Percentiles rank a stretch among this genome's conserved stretches.
Evolutionary conservation across 768 basidiomycete species (phyloP).

Genomic region (Trametes cingulata): DNA sequence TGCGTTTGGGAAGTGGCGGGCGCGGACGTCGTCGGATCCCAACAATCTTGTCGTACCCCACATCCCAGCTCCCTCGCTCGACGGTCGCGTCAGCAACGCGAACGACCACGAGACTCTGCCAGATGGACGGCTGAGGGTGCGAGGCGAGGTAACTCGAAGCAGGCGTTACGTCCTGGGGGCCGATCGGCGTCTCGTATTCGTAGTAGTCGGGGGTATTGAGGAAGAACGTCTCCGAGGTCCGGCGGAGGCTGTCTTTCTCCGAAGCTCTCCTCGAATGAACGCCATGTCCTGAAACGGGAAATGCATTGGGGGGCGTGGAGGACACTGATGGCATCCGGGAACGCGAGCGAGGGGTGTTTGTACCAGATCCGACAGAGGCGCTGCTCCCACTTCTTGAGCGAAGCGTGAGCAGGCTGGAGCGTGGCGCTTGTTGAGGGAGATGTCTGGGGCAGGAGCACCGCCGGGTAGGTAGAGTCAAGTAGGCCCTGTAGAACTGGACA

Average conservation of each 20-base stretch:
- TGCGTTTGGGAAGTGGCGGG: conserved; percentile 39
- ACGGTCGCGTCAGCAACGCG: conserved; percentile 57
- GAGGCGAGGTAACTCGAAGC: conserved; percentile 35
- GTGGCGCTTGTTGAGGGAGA: conserved; percentile 45
- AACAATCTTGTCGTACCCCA: conserved; percentile 53
- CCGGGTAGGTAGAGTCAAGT: conserved; percentile 52
- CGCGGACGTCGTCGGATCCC: conserved; percentile 73
- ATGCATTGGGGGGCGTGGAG: conserved; percentile 44
- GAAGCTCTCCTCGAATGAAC: conserved; percentile 72
- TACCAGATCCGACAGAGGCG: conserved; percentile 44
- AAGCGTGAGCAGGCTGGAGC: conserved; percentile 49
- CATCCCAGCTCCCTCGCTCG: conserved; percentile 81
- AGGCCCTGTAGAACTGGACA: conserved; percentile 66
- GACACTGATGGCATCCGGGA: conserved; percentile 50
- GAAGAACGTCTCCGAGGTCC: conserved; percentile 26
- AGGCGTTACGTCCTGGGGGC: conserved; percentile 36
- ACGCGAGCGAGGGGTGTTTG: conserved; percentile 50
- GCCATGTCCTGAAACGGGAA: conserved; percentile 82
- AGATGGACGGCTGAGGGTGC: conserved; percentile 42
- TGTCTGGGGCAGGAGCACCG: conserved; percentile 67
- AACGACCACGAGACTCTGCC: conserved; percentile 58
- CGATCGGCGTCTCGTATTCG: conserved; percentile 24
- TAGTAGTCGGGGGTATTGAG: conserved; percentile 30
- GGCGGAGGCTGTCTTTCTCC: conserved; percentile 48
- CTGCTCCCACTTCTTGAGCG: conserved; percentile 67